Evolutionary conservation across 2,329 filamentous ascomycete species (phyloP).

Genomic region (Ascochyta lentis): DNA sequence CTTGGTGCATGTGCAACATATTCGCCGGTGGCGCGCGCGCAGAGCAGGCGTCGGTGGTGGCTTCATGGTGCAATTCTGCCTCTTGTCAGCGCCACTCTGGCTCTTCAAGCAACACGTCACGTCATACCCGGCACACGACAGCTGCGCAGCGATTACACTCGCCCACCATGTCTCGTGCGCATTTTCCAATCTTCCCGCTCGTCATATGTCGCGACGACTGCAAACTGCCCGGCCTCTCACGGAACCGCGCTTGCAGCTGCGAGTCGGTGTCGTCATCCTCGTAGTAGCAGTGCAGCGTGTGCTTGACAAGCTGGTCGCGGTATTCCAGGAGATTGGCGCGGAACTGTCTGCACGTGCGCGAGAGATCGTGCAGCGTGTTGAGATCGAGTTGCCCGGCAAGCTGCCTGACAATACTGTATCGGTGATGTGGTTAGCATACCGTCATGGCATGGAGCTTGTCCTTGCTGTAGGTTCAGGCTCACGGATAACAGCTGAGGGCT

Average conservation of each 20-base stretch:
- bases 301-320: conserved; percentile 72
- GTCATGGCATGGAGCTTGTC: conserved; percentile 35
- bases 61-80: conserved; percentile 88
- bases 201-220: conserved; percentile 48
- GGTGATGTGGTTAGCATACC: conserved; percentile 39
- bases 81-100: conserved; percentile 22
- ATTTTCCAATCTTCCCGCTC: conserved; percentile 75
- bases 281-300: conserved; percentile 81
- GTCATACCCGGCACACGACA: conserved; percentile 80
- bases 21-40: conserved; percentile 77
- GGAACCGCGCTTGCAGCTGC: conserved; percentile 56
- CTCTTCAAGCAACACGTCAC: conserved; percentile 6
- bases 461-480: conserved; percentile 53
- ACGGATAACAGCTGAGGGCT: conserved; percentile 73
- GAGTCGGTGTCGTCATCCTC: conserved; percentile 63
- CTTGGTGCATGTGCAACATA: conserved; percentile 77
- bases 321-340: conserved; percentile 80
- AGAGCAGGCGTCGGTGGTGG: conserved; percentile 72
- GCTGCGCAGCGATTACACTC: conserved; percentile 79
- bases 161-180: conserved; percentile 85
- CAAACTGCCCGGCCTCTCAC: conserved; percentile 7
- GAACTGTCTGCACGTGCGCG: conserved; percentile 80
- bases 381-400: conserved; percentile 82
- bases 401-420: conserved; percentile 73
- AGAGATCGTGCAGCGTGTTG: conserved; percentile 83